Evolutionary conservation across 2,329 filamentous ascomycete species (phyloP), one percentile per base, ranked within the genome.

Genomic region (Akanthomyces muscarius): DNA sequence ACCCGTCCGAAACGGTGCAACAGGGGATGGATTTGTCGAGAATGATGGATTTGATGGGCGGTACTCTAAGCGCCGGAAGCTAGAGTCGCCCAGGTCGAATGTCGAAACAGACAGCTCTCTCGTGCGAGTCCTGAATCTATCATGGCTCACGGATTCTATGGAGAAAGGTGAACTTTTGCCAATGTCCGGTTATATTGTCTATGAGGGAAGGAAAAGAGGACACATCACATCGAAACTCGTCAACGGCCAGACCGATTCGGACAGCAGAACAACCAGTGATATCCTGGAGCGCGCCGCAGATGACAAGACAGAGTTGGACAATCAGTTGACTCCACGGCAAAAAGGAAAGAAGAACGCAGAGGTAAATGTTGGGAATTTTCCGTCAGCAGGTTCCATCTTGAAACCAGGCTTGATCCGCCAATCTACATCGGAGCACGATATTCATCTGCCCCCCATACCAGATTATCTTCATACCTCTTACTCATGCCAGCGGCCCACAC

Each of bases 401-500:
- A 65, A 63, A n/a, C 74, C 75, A 2, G 51, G 69, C 11, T 75
- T 96, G 6, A 71, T 87, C 11, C 86, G 86, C 44, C 81, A 90
- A 70, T 90, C 89, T 0, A 97, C 92, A 0, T 90, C 89, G 3
- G 92, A 96, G 64, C 83, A 93, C 63, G 90, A 96, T 30, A 80
- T 83, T 21, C 63, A 74, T 64, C 72, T 91, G 1, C 91, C 90
- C 0, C 80, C 83, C 0, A 76, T 91, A 14, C 93, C 92, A 1
- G 83, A 85, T 2, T 96, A 81, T 48, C 74, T 89, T 61, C 81
- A 83, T 33, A 75, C 72, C 5, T 70, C 69, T 6, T 97, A 95
- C 74, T 88, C 93, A 5, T 98, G 95, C 69, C 86, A 96, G 72
- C 86, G 94, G 28, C 84, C 86, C 1, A 91, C 92, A 0, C 89